phyloP scores from a whole-genome alignment of 495 filamentous ascomycete species.

The Thozetella sp. region DNA sequence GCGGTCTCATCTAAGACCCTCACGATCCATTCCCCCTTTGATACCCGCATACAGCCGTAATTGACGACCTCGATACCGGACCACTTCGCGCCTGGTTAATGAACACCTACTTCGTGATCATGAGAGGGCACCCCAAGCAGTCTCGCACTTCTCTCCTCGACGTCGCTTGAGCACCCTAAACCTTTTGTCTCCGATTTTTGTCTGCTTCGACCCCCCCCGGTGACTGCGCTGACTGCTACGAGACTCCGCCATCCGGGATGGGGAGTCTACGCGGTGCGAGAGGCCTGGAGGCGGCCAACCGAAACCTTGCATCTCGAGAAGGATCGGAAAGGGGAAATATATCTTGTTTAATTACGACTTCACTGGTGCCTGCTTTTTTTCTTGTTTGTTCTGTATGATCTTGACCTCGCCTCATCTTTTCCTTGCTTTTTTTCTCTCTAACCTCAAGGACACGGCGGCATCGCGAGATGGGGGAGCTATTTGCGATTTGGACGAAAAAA shows the following conservation, averaged over 20 bases:
- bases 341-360: constrained; percentile 43
- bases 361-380: constrained; percentile 20
- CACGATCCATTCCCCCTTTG: constrained; percentile 8
- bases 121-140: not conserved
- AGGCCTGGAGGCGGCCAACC: constrained; percentile 11
- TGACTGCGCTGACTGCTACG: not conserved
- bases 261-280: constrained; percentile 4
- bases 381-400: constrained; percentile 24
- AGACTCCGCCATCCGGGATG: constrained; percentile 5
- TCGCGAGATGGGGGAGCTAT: not conserved
- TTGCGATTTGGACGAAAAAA: constrained; percentile 3
- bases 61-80: constrained; percentile 5
- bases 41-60: constrained; percentile 11
- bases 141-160: not conserved
- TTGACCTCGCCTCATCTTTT: constrained; percentile 13
- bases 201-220: not conserved
- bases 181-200: not conserved
- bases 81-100: constrained; percentile 9
- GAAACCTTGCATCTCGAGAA: constrained; percentile 20
- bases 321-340: constrained; percentile 20
- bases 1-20: constrained; percentile 86
- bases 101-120: constrained; percentile 3
- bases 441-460: constrained; percentile 4
- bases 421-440: constrained; percentile 13
- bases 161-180: not conserved